These are phyloP conservation scores for Taphrina confusa DNA, from an alignment of 1,139 yeast species.

Conservation along the genomic window DNA sequence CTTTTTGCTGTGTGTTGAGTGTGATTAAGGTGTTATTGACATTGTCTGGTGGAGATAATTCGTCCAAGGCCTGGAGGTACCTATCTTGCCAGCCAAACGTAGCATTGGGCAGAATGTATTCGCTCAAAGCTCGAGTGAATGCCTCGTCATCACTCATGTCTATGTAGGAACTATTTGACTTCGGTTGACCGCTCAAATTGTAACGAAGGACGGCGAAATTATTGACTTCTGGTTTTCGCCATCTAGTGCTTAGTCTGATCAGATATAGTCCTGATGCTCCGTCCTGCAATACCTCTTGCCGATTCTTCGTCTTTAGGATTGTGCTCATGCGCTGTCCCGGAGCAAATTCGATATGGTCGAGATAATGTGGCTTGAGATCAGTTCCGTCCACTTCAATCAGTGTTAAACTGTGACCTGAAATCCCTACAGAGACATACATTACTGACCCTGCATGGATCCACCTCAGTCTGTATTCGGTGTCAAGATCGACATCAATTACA, in stretches of 20 bases:
- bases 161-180: not conserved
- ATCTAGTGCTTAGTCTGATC: conserved; percentile 50
- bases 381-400: conserved; percentile 73
- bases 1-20: conserved; percentile 4
- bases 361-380: conserved; percentile 58
- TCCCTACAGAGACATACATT: conserved; percentile 56
- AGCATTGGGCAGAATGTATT: conserved; percentile 48
- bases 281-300: conserved; percentile 43
- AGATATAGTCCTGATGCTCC: conserved; percentile 40
- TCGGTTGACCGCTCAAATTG: not conserved
- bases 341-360: conserved; percentile 61
- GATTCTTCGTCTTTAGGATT: conserved; percentile 44
- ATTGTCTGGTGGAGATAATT: conserved; percentile 17
- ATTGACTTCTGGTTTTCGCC: conserved; percentile 40
- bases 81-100: conserved; percentile 44
- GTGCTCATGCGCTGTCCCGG: conserved; percentile 45
- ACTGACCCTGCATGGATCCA: conserved; percentile 59
- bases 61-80: conserved; percentile 13
- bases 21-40: conserved; percentile 1
- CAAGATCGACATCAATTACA: conserved; percentile 52
- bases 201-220: conserved; percentile 16
- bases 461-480: conserved; percentile 55
- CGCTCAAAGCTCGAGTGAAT: conserved; percentile 42
- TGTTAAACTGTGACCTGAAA: conserved; percentile 57
- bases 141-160: conserved; percentile 55